Evolutionary conservation across 2,329 filamentous ascomycete species (phyloP).

Genomic region (Pseudofabraea citricarpa): DNA sequence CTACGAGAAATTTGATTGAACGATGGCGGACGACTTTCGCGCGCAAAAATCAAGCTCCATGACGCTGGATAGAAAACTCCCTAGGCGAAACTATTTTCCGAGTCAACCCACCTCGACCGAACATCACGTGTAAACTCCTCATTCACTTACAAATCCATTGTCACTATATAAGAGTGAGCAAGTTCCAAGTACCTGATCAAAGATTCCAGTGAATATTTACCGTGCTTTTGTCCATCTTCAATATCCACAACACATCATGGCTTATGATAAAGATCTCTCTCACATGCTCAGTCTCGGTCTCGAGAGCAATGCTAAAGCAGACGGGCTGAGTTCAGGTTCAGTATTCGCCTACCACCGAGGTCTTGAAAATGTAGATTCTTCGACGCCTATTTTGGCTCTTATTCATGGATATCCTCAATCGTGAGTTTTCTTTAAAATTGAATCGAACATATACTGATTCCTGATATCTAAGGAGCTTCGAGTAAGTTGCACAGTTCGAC

Average conservation of each 20-base stretch:
- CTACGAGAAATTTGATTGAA: not conserved
- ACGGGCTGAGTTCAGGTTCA: constrained; percentile 3
- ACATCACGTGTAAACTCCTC: no score
- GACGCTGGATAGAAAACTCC: not conserved
- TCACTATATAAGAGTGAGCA: no score
- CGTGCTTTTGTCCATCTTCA: no score
- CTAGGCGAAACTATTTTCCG: constrained; percentile 1
- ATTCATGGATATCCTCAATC: constrained; percentile 43
- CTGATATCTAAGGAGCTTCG: constrained; percentile 15
- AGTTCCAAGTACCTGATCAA: no score
- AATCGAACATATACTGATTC: constrained; percentile 11
- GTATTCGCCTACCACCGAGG: constrained; percentile 9
- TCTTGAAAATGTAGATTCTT: constrained; percentile 10
- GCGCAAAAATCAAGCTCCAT: constrained; percentile 3
- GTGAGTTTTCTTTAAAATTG: constrained; percentile 24
- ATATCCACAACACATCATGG: no score
- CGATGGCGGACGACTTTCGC: not conserved
- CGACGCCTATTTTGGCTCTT: constrained; percentile 31
- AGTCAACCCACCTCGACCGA: no score
- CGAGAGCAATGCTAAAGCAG: constrained; percentile 13
- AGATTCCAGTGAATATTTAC: no score
- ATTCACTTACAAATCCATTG: no score
- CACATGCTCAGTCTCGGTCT: constrained; percentile 13
- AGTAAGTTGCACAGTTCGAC: no score
- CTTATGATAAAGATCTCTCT: no score